phyloP scores from a whole-genome alignment of 2,329 filamentous ascomycete species.

The Aureobasidium zeae region DNA sequence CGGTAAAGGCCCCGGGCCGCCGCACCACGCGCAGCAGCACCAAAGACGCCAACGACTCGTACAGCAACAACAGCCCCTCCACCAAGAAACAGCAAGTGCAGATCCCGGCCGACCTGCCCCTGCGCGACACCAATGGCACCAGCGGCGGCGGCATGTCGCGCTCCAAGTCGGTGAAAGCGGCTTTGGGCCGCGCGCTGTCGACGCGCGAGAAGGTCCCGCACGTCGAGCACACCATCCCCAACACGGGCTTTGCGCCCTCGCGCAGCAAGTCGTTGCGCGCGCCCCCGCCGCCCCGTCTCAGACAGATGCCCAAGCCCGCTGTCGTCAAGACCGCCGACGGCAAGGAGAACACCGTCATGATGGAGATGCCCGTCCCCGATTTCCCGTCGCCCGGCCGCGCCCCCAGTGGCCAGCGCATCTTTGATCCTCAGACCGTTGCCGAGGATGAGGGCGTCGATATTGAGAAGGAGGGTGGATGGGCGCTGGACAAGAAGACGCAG shows the following conservation, averaged over 20 bases:
- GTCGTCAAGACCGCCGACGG: not conserved
- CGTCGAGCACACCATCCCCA: not conserved
- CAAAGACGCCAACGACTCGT: not conserved
- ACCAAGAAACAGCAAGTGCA: not conserved
- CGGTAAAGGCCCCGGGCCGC: constrained; percentile 8
- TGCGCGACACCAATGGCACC: constrained; percentile 1
- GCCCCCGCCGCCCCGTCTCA: constrained; percentile 3
- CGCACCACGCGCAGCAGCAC: constrained; percentile 7
- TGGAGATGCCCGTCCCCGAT: not conserved
- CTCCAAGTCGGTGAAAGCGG: constrained; percentile 8
- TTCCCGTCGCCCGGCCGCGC: constrained; percentile 7
- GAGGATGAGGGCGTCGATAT: constrained; percentile 10
- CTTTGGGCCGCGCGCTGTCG: not conserved
- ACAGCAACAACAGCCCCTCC: not conserved
- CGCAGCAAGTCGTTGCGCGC: constrained; percentile 9
- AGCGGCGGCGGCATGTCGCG: constrained; percentile 1
- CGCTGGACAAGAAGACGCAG: constrained; percentile 9
- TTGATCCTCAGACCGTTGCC: constrained; percentile 8
- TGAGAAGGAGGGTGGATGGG: constrained; percentile 12
- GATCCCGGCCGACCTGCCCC: constrained; percentile 1
- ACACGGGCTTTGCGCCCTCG: constrained; percentile 9
- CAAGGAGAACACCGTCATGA: not conserved
- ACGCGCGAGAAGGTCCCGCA: not conserved
- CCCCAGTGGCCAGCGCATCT: constrained; percentile 7
- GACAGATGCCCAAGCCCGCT: too few species aligned